These are phyloP conservation scores for Ensete ventricosum DNA, from an alignment of 176 grass and related monocot genomes.

Conservation along the genomic window DNA sequence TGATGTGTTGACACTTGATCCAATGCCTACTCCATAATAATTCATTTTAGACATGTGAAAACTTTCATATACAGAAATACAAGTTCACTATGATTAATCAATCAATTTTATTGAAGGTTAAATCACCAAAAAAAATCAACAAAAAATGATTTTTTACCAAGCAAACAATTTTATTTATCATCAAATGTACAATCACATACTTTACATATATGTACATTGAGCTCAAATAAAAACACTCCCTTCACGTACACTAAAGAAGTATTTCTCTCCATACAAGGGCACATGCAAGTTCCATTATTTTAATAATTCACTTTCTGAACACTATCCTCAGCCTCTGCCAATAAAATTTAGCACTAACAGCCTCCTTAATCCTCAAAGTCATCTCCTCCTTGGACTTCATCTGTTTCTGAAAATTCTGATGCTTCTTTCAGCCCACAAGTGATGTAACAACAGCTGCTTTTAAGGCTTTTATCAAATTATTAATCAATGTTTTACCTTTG, in stretches of 20 bases:
- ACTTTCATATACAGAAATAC: neutral
- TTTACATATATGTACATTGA: neutral
- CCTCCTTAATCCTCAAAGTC: neutral
- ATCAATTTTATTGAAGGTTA: neutral
- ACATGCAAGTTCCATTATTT: neutral
- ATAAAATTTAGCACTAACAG: neutral
- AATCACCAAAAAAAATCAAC: neutral
- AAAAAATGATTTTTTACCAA: neutral
- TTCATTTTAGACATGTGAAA: neutral
- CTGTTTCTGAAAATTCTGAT: neutral
- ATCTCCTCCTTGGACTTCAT: neutral
- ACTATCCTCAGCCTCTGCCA: neutral
- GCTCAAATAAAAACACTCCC: neutral
- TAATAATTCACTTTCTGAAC: neutral
- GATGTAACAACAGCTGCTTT: neutral
- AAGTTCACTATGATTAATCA: neutral
- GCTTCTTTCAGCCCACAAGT: neutral
- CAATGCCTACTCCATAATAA: neutral
- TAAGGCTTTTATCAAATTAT: neutral
- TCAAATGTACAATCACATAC: neutral
- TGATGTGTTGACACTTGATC: neutral
- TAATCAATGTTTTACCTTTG: neutral
- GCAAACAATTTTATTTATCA: neutral
- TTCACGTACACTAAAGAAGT: neutral
- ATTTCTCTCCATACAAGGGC: too few species aligned